Evolutionary conservation across 768 basidiomycete genomes (phyloP).

Genomic region (Termitomyces sp.): DNA sequence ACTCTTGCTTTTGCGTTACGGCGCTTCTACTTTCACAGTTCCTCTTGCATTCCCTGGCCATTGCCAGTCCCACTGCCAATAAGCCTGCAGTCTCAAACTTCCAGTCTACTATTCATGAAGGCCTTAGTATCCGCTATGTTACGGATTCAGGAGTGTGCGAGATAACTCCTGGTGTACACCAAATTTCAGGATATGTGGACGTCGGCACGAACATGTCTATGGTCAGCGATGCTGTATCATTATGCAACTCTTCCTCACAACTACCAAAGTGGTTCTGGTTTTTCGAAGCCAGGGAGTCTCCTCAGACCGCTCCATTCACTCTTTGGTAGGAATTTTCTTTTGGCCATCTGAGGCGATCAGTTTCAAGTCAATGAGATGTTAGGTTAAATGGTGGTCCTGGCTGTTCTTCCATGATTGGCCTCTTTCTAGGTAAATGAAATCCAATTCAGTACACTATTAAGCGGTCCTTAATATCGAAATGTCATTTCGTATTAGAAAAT

Average conservation of each 20-base stretch:
- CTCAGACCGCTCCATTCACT: slow-evolving; percentile 63
- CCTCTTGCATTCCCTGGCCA: too few species aligned
- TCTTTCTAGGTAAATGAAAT: slow-evolving; percentile 49
- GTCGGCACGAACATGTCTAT: slow-evolving; percentile 57
- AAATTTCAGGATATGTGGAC: slow-evolving; percentile 62
- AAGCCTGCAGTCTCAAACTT: slow-evolving; percentile 34
- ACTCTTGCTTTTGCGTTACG: neutral
- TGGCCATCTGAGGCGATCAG: slow-evolving; percentile 48
- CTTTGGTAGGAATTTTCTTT: slow-evolving; percentile 52
- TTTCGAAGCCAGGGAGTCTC: slow-evolving; percentile 58
- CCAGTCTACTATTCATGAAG: slow-evolving; percentile 19
- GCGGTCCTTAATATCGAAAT: neutral
- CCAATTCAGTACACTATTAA: neutral
- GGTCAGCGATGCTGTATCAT: slow-evolving; percentile 55
- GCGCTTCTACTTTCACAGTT: neutral
- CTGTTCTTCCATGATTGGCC: slow-evolving; percentile 61
- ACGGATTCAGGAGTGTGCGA: slow-evolving; percentile 63
- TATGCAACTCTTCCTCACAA: slow-evolving; percentile 58
- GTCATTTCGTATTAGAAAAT: slow-evolving; percentile 37
- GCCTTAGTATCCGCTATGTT: slow-evolving; percentile 44
- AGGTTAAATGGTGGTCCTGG: slow-evolving; percentile 64
- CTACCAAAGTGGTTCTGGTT: slow-evolving; percentile 75
- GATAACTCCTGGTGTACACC: slow-evolving; percentile 58
- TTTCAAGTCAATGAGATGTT: neutral
- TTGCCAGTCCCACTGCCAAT: neutral